A percentile compares a stretch with the other conserved stretches of the same genome.
Evolutionary conservation across 2,329 filamentous ascomycete genomes (phyloP).

Genomic region (Cercospora sp.): DNA sequence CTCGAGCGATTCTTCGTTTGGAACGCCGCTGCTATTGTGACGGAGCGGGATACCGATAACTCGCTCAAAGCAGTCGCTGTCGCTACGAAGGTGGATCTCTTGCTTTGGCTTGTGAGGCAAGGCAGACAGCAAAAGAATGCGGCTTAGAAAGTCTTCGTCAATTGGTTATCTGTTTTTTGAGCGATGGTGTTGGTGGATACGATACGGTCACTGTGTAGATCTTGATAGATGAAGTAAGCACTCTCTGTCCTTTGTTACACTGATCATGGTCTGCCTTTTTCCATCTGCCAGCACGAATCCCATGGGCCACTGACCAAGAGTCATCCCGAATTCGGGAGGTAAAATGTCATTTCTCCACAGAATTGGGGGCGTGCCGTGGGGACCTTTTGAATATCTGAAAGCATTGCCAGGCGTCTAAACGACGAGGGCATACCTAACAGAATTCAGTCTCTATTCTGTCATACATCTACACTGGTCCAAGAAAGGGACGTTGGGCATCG

Average conservation of each 20-base stretch:
- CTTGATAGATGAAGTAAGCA: not conserved
- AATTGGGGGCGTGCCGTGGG: not conserved
- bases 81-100: slow-evolving; percentile 92
- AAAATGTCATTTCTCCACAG: not conserved
- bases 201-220: not conserved
- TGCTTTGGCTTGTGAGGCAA: slow-evolving; percentile 85
- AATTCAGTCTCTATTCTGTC: not conserved
- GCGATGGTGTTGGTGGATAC: slow-evolving; percentile 10
- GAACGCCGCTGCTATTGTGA: slow-evolving; percentile 95
- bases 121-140: slow-evolving; percentile 30
- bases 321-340: not conserved
- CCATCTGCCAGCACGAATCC: not conserved
- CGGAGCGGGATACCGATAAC: slow-evolving; percentile 63
- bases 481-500: not conserved
- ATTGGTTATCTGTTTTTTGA: slow-evolving; percentile 1
- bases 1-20: slow-evolving; percentile 95
- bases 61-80: slow-evolving; percentile 76
- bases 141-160: not conserved
- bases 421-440: not conserved
- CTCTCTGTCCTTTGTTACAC: not conserved
- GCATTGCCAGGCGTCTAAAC: not conserved
- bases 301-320: not conserved
- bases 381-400: not conserved
- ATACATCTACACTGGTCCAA: not conserved
- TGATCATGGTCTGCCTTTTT: not conserved